phyloP scores from a whole-genome alignment of 768 basidiomycete genomes.

The Mycena rebaudengoi region DNA sequence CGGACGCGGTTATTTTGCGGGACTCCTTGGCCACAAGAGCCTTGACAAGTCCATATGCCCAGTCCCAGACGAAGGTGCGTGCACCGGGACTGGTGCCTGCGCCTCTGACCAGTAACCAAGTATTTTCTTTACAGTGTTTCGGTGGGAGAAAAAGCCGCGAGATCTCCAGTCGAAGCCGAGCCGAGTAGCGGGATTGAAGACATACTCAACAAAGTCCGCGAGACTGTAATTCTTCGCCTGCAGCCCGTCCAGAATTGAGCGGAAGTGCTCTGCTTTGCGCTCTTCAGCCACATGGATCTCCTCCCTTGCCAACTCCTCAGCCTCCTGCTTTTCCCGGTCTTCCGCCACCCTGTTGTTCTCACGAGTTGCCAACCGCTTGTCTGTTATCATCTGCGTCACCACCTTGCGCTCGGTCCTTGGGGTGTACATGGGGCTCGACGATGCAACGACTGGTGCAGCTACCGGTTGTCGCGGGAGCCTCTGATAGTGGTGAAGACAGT shows the following conservation, averaged over 20 bases:
- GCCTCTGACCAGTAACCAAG: slow-evolving; percentile 13
- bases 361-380: too few relatives aligned
- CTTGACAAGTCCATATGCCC: not conserved
- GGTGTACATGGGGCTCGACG: too few relatives aligned
- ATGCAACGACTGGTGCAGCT: too few relatives aligned
- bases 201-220: not conserved
- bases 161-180: not conserved
- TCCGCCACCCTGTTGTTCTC: too few relatives aligned
- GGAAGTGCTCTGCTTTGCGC: not conserved
- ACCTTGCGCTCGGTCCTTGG: too few relatives aligned
- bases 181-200: not conserved
- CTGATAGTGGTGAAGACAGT: too few relatives aligned
- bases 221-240: not conserved
- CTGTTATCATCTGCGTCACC: too few relatives aligned
- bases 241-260: not conserved
- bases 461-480: too few relatives aligned
- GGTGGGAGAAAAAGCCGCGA: slow-evolving; percentile 11
- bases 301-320: not conserved
- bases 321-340: too few relatives aligned
- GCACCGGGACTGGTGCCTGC: not conserved
- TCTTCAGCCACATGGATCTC: not conserved
- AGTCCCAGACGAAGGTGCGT: not conserved
- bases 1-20: not conserved
- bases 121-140: not conserved
- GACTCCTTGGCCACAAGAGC: not conserved